These are phyloP conservation scores for Kwoniella dejecticola DNA, from an alignment of 768 basidiomycete species.

Conservation along the genomic window DNA sequence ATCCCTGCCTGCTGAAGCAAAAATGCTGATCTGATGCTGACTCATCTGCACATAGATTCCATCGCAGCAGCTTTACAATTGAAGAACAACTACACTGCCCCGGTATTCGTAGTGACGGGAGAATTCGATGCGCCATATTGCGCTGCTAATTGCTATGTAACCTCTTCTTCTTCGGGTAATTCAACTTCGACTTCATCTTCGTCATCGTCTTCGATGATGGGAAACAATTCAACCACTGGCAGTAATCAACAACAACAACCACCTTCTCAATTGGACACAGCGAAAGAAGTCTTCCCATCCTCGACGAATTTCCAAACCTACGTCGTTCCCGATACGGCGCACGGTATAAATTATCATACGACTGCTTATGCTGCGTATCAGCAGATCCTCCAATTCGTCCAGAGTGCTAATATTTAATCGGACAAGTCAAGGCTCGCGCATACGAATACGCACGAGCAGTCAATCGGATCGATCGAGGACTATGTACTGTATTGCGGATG, in stretches of 20 bases:
- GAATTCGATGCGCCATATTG: constrained; percentile 40
- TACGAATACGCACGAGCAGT: too few species aligned
- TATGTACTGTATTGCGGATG: too few species aligned
- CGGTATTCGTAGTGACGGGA: constrained; percentile 40
- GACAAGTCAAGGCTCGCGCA: too few species aligned
- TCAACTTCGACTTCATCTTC: background rate
- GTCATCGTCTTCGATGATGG: background rate
- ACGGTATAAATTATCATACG: constrained; percentile 45
- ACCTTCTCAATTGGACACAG: constrained; percentile 39
- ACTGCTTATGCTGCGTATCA: constrained; percentile 39
- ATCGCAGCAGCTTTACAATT: constrained; percentile 22
- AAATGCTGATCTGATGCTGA: too few species aligned
- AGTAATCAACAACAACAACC: background rate
- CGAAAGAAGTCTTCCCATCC: constrained; percentile 28
- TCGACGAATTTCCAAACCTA: constrained; percentile 33
- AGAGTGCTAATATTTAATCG: constrained; percentile 1
- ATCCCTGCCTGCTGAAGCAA: too few species aligned
- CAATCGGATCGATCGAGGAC: too few species aligned
- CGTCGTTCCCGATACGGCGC: constrained; percentile 36
- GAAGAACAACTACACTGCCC: constrained; percentile 24
- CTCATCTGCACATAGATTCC: too few species aligned
- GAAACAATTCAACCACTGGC: background rate
- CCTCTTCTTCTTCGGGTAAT: constrained; percentile 18
- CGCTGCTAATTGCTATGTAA: constrained; percentile 34
- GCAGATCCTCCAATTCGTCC: constrained; percentile 33